These are phyloP conservation scores for Naganishia onofrii DNA, from an alignment of 768 basidiomycete species.

Conservation along the genomic window DNA sequence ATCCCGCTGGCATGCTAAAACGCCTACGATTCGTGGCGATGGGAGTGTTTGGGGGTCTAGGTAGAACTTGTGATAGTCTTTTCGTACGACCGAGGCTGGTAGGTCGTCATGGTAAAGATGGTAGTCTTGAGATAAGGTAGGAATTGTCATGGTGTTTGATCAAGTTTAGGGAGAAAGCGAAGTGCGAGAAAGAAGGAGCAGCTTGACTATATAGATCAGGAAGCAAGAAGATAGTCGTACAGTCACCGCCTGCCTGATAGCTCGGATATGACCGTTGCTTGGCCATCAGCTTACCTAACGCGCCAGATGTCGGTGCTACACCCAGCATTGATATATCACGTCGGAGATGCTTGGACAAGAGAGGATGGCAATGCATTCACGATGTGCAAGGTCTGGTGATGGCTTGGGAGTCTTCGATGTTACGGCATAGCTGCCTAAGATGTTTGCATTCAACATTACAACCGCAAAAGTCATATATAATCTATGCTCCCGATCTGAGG, in stretches of 20 bases:
- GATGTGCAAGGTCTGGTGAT: too few relatives aligned
- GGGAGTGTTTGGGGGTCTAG: constrained; percentile 43
- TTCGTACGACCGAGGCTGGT: constrained; percentile 34
- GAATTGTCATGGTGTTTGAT: constrained; percentile 21
- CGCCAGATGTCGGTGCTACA: too few relatives aligned
- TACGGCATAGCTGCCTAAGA: neutral
- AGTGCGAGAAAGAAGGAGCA: neutral
- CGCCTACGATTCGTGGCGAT: constrained; percentile 45
- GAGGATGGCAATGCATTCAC: too few relatives aligned
- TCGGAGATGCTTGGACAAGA: too few relatives aligned
- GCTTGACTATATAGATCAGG: too few relatives aligned
- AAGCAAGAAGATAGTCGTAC: too few relatives aligned
- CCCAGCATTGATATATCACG: too few relatives aligned
- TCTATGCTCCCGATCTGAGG: constrained; percentile 36
- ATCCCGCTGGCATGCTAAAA: constrained; percentile 51
- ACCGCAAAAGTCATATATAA: neutral
- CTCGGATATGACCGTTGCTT: too few relatives aligned
- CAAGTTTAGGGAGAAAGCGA: neutral
- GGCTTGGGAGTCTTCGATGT: too few relatives aligned
- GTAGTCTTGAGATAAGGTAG: constrained; percentile 4
- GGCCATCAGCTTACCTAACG: too few relatives aligned
- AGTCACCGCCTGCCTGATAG: too few relatives aligned
- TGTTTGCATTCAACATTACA: constrained; percentile 2
- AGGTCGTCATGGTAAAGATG: constrained; percentile 28
- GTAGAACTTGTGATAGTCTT: constrained; percentile 45